Evolutionary conservation across 768 basidiomycete species (phyloP), one percentile per base, ranked within the genome.

Genomic region (Dacryopinax spathularia): DNA sequence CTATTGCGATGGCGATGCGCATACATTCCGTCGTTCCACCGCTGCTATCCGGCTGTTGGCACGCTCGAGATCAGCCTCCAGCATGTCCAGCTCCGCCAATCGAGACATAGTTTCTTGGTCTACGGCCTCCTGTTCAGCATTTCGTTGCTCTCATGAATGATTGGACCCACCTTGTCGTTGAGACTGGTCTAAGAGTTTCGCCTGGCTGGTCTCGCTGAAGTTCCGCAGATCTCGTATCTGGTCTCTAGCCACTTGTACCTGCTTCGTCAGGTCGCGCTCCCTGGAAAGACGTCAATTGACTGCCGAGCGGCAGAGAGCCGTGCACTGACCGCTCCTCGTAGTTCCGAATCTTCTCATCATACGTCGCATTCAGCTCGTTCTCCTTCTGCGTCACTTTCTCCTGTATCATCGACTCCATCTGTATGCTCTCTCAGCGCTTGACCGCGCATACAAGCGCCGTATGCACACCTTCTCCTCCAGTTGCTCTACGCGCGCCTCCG

Each of bases 391-490:
- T 77, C 34, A 98, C 88, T 70, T 87, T 87, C 68, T 97, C 95
- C 65, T 84, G 81, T 63, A 98, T 90, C 77, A 93, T 78, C 44
- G 87, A 86, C 25, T 97, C 94, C 96, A 98, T 98, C 92, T 95
- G 64, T 4, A 39, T n/a, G 34, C 60, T 18, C 33, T 27, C 60
- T 65, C 34, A 63, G 36, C 39, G 15, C 34, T 33, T 22, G n/a
- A 29, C 61, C n/a, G 3, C 36, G 39, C 29, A 20, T 29, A 2
- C 36, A 59, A 25, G 62, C 20, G 9, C n/a, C n/a, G 29, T 1
- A 25, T 22, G 66, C 79, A 15, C 68, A 87, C 92, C 83, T 87
- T 92, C 67, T 84, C 80, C 72, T 97, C 94, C 64, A 96, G 72
- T 66, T 85, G 84, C 65, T 91, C 89, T 16, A 84, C 82, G 69